phyloP scores from a whole-genome alignment of 164 flowering plant species.

The Pachysandra terminalis region DNA sequence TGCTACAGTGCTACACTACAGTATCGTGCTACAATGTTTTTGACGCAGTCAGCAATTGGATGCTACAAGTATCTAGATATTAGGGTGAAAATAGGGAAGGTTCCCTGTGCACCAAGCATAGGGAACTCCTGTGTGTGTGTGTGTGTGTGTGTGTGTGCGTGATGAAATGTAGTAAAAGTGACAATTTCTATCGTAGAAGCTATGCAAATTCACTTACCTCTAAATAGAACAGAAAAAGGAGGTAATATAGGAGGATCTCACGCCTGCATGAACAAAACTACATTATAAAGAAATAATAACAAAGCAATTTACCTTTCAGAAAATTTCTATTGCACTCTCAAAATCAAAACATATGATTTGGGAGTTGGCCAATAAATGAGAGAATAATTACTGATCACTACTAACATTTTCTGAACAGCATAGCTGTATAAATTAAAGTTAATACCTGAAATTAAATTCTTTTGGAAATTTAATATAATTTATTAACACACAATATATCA shows the following conservation, averaged over 20 bases:
- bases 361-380: not conserved
- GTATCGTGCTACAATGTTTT: no score
- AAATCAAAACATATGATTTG: not conserved
- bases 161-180: no score
- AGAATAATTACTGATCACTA: no score
- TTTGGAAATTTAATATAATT: not conserved
- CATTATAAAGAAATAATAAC: not conserved
- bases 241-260: constrained; percentile 69
- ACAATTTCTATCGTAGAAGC: not conserved
- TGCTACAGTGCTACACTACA: no score
- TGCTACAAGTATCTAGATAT: no score
- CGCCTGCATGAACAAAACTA: constrained; percentile 42
- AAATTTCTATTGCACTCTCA: not conserved
- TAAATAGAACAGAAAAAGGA: constrained; percentile 52
- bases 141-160: no score
- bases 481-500: not conserved
- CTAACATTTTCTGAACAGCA: no score
- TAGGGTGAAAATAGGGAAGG: no score
- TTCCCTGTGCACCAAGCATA: no score
- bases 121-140: no score
- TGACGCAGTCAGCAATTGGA: no score
- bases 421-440: not conserved
- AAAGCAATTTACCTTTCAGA: not conserved
- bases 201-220: constrained; percentile 32
- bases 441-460: not conserved